Percentiles rank a stretch among this genome's conserved stretches.
phyloP scores from a whole-genome alignment of 106 monocot genomes.

The Acanthochlamys bracteata region DNA sequence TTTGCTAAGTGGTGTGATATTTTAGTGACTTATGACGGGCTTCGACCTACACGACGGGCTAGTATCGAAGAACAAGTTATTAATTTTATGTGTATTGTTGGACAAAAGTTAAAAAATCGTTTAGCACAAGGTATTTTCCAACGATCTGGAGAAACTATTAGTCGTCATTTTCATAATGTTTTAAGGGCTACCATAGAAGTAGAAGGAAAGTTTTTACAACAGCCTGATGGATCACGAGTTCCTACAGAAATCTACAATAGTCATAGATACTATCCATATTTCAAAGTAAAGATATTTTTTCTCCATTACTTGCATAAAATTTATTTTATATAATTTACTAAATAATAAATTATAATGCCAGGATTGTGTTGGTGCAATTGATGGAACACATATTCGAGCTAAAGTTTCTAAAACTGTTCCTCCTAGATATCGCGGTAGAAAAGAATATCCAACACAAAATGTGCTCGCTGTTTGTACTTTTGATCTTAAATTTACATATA shows the following conservation, averaged over 20 bases:
- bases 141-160: too few species aligned
- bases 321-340: not conserved
- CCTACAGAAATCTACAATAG: not conserved
- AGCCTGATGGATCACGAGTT: too few species aligned
- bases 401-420: not conserved
- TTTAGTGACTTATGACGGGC: too few species aligned
- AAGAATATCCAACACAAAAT: not conserved
- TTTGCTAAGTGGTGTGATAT: too few species aligned
- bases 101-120: too few species aligned
- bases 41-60: too few species aligned
- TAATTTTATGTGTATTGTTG: too few species aligned
- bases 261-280: not conserved
- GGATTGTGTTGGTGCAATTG: not conserved
- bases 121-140: too few species aligned
- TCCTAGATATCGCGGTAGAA: not conserved
- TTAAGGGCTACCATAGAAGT: not conserved
- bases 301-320: not conserved
- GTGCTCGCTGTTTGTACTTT: too few species aligned
- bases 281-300: not conserved
- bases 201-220: not conserved
- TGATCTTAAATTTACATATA: too few species aligned
- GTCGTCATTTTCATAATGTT: not conserved
- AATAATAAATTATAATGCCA: not conserved
- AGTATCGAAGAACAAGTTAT: too few species aligned
- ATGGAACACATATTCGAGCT: constrained; percentile 4